Evolutionary conservation across 352 stramenopile genomes (phyloP), one percentile per base, ranked within the genome.

Genomic region (Phytophthora brassicae): DNA sequence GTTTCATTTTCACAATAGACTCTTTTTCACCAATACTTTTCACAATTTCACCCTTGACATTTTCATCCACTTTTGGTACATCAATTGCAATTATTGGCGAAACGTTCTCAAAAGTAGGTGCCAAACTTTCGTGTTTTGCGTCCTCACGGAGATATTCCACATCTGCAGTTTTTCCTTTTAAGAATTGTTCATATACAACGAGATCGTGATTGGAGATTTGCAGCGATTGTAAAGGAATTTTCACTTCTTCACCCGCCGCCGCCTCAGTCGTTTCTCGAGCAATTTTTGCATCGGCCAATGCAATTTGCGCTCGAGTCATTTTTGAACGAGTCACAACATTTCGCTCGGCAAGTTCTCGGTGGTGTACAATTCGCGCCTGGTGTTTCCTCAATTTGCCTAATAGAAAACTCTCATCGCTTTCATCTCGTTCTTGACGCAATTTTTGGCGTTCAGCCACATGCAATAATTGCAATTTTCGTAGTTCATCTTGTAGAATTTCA

Each of bases 121-220:
- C n/a, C n/a, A n/a, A n/a, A n/a, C n/a, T n/a, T n/a, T n/a, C n/a
- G n/a, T n/a, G 35, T 4, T 66, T 57, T 17, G 31, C 24, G 2
- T 84, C 77, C 0, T 88, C 81, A 20, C 60, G 59, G 3, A 92
- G 58, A 39, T 91, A 90, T 17, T 85, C 76, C 0, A 66, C 78
- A 26, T 92, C 79, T 2, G 64, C 52, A 1, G 74, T 66, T 38
- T 92, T 94, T 8, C 83, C 85, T 26, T 66, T 72, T 36, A 91
- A 63, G 47, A 94, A 92, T 1, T 80, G 79, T 39, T 84, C 81
- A 39, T 94, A 79, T 19, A 92, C 44, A 23, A 70, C 54, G 19
- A 91, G 58, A 42, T 92, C 81, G 31, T 90, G 81, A 59, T 92
- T 92, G 1, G 83, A 79, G 29, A 94, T 90, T 1, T 86, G 69